Percentiles rank a stretch among this genome's conserved stretches.
Conservation (phyloP, 148 eudicot genomes). For the Talinum fruticosum region DNA sequence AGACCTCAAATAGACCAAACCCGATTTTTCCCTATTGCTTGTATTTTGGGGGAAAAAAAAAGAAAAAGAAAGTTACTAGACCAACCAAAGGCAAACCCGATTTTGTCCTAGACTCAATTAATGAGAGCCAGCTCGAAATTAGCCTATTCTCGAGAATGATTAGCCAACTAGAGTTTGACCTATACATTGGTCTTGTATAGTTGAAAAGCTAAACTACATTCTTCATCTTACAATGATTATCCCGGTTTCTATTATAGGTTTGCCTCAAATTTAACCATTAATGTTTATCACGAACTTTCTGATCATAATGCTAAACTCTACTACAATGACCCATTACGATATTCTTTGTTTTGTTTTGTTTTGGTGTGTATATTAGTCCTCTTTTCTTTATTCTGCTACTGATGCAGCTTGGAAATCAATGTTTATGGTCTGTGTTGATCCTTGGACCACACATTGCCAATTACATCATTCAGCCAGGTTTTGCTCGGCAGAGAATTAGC, state of each 20-base stretch:
- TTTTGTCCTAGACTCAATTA: background rate
- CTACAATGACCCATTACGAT: too few species aligned
- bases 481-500: slow-evolving; percentile 52
- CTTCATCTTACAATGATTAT: background rate
- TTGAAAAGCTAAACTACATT: background rate
- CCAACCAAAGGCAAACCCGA: background rate
- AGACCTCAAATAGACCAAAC: background rate
- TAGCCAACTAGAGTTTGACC: too few species aligned
- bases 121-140: background rate
- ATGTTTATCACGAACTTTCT: too few species aligned
- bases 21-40: background rate
- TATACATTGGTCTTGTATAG: too few species aligned
- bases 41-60: too few species aligned
- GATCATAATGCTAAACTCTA: too few species aligned
- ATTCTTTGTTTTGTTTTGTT: too few species aligned
- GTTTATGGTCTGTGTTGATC: slow-evolving; percentile 62
- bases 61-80: background rate
- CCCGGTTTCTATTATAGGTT: background rate
- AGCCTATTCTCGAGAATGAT: background rate
- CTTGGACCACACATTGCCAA: slow-evolving; percentile 41
- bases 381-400: slow-evolving; percentile 36
- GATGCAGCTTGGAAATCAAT: slow-evolving; percentile 50
- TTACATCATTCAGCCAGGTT: slow-evolving; percentile 64
- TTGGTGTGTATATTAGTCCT: slow-evolving; percentile 9
- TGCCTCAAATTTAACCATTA: background rate